These are phyloP conservation scores for Aureobasidium musti DNA, from an alignment of 2,329 filamentous ascomycete genomes.

Conservation along the genomic window DNA sequence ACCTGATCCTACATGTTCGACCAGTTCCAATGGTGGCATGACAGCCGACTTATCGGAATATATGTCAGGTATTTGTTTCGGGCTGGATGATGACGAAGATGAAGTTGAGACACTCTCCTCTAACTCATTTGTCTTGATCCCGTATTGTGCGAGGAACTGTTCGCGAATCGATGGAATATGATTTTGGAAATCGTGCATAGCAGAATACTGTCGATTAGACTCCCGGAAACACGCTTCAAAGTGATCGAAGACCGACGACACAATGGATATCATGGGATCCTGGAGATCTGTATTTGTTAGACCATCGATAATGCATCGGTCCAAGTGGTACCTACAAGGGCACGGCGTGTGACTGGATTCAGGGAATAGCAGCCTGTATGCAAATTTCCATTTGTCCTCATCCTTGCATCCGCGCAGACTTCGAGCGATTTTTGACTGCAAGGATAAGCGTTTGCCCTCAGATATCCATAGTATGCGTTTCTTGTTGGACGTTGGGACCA, in stretches of 20 bases:
- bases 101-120: no score
- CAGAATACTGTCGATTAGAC: background rate
- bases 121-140: no score
- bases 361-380: background rate
- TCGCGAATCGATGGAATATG: background rate
- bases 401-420: background rate
- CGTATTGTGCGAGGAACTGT: background rate
- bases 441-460: background rate
- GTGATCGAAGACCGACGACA: background rate
- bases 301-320: fast-evolving
- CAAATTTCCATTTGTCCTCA: background rate
- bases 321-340: background rate
- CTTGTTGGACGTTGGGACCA: background rate
- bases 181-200: background rate
- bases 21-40: no score
- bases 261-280: background rate
- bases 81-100: no score
- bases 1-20: no score
- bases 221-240: background rate
- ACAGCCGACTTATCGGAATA: no score
- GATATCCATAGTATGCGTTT: background rate
- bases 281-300: background rate
- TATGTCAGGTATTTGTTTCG: no score
- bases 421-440: background rate
- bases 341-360: background rate